These are phyloP conservation scores for Trichoderma koningii DNA, from an alignment of 2,329 filamentous ascomycete genomes.

Conservation along the genomic window DNA sequence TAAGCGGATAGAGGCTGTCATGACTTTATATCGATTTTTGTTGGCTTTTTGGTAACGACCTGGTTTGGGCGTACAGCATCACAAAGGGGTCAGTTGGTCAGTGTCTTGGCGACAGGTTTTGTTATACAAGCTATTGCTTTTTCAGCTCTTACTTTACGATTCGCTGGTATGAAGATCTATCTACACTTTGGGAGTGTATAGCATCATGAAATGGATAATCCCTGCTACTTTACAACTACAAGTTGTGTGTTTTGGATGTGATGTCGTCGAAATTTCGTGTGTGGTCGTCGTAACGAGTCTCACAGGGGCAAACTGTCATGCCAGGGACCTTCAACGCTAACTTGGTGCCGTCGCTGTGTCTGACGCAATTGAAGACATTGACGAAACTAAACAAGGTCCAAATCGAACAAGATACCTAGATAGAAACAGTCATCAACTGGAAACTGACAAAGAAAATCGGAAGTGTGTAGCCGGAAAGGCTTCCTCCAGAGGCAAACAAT, in stretches of 20 bases:
- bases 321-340: constrained; percentile 9
- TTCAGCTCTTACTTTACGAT: background rate
- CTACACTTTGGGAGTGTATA: too few relatives aligned
- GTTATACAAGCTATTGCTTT: background rate
- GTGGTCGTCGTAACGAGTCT: background rate
- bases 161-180: too few relatives aligned
- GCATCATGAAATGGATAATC: background rate
- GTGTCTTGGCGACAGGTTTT: too few relatives aligned
- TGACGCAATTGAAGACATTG: constrained; percentile 17
- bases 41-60: background rate
- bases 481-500: background rate
- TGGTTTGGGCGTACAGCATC: constrained; percentile 3
- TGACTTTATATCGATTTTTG: background rate
- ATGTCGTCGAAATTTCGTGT: background rate
- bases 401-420: background rate
- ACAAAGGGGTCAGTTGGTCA: background rate
- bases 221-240: background rate
- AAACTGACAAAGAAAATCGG: background rate
- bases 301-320: constrained; percentile 9
- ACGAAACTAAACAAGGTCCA: background rate
- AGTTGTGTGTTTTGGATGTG: background rate
- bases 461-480: constrained; percentile 2
- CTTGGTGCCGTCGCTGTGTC: background rate
- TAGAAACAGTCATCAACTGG: background rate
- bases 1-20: constrained; percentile 17